phyloP scores from a whole-genome alignment of 192 early-diverging fungal species.

The Chytriomyces sp. region DNA sequence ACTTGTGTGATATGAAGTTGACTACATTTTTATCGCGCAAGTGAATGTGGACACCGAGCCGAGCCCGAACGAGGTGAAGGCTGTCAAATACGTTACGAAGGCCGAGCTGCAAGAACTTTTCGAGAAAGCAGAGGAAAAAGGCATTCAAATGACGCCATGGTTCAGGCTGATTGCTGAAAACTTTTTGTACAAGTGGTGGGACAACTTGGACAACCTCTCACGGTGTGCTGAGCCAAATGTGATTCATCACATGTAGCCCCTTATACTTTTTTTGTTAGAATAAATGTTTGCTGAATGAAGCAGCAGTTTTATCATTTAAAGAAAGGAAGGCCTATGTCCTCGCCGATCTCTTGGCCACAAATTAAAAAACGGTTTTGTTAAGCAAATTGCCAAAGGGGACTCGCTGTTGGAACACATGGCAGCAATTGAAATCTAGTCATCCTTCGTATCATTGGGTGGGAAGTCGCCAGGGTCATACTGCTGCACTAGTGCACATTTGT shows the following conservation, averaged over 20 bases:
- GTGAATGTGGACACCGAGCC: slow-evolving; percentile 73
- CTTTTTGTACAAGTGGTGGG: slow-evolving; percentile 98
- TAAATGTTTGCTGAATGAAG: too few species aligned
- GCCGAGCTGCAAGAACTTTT: slow-evolving; percentile 81
- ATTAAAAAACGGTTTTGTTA: too few species aligned
- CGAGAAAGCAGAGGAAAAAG: slow-evolving; percentile 55
- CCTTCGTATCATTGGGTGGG: too few species aligned
- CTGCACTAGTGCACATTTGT: too few species aligned
- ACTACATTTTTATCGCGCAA: slow-evolving; percentile 91
- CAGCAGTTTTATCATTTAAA: too few species aligned
- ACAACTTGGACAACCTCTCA: slow-evolving; percentile 71
- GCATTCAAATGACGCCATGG: slow-evolving; percentile 88
- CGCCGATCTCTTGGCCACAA: too few species aligned
- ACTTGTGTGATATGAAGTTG: slow-evolving; percentile 63
- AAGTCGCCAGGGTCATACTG: too few species aligned
- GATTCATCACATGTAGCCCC: slow-evolving; percentile 68
- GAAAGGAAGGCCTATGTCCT: too few species aligned
- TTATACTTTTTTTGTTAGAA: too few species aligned
- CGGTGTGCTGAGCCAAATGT: slow-evolving; percentile 60
- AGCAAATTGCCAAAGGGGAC: too few species aligned
- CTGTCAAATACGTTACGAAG: slow-evolving; percentile 77
- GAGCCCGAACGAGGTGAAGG: slow-evolving; percentile 92
- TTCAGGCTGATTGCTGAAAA: slow-evolving; percentile 89
- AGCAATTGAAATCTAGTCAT: too few species aligned
- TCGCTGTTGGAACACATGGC: too few species aligned